phyloP scores from a whole-genome alignment of 768 basidiomycete species.

The Boletus subcaerulescens region DNA sequence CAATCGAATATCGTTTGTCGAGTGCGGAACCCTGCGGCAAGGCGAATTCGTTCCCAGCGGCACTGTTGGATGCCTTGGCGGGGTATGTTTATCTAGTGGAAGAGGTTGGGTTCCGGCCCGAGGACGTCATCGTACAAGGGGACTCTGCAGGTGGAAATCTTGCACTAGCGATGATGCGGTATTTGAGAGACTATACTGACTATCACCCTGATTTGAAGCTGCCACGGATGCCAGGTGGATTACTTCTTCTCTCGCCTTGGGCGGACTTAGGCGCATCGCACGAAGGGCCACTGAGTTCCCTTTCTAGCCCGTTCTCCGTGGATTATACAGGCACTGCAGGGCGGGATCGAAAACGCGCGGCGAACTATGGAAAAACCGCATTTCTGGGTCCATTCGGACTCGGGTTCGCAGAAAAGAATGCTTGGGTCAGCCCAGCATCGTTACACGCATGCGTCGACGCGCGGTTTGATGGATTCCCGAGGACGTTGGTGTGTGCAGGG shows the following conservation, averaged over 20 bases:
- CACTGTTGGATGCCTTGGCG: constrained; percentile 49
- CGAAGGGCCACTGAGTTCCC: constrained; percentile 36
- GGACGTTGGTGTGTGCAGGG: constrained; percentile 58
- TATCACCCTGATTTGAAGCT: constrained; percentile 14
- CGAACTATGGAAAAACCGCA: constrained; percentile 21
- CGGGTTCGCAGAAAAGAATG: constrained; percentile 44
- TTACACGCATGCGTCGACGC: constrained; percentile 36
- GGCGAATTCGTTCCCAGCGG: constrained; percentile 48
- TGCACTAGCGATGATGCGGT: constrained; percentile 38
- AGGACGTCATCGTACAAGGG: constrained; percentile 45
- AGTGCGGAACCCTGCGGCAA: constrained; percentile 25
- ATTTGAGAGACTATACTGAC: constrained; percentile 28
- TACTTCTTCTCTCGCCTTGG: constrained; percentile 38
- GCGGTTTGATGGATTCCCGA: constrained; percentile 54
- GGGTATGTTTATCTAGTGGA: constrained; percentile 51
- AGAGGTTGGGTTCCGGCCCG: constrained; percentile 38
- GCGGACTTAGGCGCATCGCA: constrained; percentile 21
- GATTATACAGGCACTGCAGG: constrained; percentile 28
- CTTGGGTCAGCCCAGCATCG: constrained; percentile 62
- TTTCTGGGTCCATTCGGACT: constrained; percentile 51
- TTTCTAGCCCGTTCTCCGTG: constrained; percentile 23
- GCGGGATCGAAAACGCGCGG: background rate
- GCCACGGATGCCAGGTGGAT: constrained; percentile 25
- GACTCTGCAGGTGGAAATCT: constrained; percentile 58
- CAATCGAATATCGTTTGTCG: constrained; percentile 49